These are phyloP conservation scores for Exidia glandulosa DNA, from an alignment of 768 basidiomycete species.

Conservation along the genomic window DNA sequence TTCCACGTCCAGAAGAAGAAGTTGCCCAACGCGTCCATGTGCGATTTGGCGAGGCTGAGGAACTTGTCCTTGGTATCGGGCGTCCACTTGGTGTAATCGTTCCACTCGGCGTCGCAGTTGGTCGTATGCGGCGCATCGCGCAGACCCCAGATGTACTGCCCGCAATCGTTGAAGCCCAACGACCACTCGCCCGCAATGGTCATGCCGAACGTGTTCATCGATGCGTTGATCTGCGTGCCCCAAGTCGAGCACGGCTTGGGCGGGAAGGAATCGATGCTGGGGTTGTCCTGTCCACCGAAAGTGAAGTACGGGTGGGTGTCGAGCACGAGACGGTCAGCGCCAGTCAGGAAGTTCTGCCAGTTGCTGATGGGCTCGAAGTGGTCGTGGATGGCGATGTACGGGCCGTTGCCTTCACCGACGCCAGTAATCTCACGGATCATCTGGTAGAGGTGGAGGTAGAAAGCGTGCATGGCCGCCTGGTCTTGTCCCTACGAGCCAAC, in stretches of 20 bases:
- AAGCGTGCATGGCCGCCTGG: neutral
- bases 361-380: conserved; percentile 55
- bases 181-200: conserved; percentile 82
- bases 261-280: conserved; percentile 45
- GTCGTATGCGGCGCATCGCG: conserved; percentile 21
- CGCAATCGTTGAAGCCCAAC: conserved; percentile 78
- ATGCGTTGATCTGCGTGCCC: conserved; percentile 60
- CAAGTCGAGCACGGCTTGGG: conserved; percentile 61
- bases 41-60: conserved; percentile 62
- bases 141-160: conserved; percentile 15
- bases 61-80: conserved; percentile 50
- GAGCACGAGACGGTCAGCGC: conserved; percentile 70
- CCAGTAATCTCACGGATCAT: conserved; percentile 73
- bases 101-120: conserved; percentile 54
- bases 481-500: neutral
- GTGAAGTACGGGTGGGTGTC: conserved; percentile 86
- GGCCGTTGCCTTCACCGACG: conserved; percentile 74
- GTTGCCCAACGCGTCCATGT: conserved; percentile 90
- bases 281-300: conserved; percentile 50
- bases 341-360: conserved; percentile 67
- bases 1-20: conserved; percentile 99
- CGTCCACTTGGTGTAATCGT: conserved; percentile 61
- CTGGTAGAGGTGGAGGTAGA: conserved; percentile 76
- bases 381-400: conserved; percentile 78
- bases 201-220: conserved; percentile 71